A percentile compares a stretch with the other conserved stretches of the same genome.
These are phyloP conservation scores for Lathyrus sativus DNA, from an alignment of 306 rosid genomes.

Conservation along the genomic window DNA sequence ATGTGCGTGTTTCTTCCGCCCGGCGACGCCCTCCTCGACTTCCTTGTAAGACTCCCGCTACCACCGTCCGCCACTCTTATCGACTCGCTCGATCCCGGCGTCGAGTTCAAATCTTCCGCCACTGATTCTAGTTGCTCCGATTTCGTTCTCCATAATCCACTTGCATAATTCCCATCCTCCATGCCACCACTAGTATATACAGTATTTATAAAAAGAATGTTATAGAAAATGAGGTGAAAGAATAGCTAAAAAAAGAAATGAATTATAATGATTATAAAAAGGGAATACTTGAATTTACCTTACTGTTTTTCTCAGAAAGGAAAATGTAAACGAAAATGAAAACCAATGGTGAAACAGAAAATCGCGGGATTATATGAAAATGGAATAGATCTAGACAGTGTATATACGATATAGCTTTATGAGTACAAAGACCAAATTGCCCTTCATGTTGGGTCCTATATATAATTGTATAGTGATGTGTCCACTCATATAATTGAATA, in stretches of 20 bases:
- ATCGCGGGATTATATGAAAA: constrained; percentile 25
- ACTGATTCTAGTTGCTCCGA: constrained; percentile 72
- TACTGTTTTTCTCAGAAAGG: not conserved
- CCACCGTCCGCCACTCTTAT: constrained; percentile 39
- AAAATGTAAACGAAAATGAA: not conserved
- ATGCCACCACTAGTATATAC: constrained; percentile 30
- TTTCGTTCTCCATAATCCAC: constrained; percentile 59
- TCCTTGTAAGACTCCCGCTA: constrained; percentile 49
- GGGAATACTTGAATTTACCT: constrained; percentile 11
- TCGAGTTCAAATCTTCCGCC: constrained; percentile 51
- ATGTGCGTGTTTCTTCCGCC: constrained; percentile 68
- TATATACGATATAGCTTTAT: not conserved
- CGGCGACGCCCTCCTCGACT: constrained; percentile 72
- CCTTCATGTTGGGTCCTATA: constrained; percentile 37
- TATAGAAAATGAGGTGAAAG: not conserved
- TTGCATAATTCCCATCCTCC: constrained; percentile 56
- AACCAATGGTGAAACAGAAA: constrained; percentile 24
- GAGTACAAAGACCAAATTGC: constrained; percentile 42
- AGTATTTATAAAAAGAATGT: not conserved
- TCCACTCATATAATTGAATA: constrained; percentile 38
- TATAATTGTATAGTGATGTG: not conserved
- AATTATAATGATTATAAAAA: not conserved
- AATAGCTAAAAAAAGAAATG: not conserved
- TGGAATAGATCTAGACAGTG: constrained; percentile 1
- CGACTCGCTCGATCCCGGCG: constrained; percentile 35